A percentile compares a stretch with the other conserved stretches of the same genome.
These are phyloP conservation scores for Kingdonia uniflora DNA, from an alignment of 164 flowering plant species.

Conservation along the genomic window DNA sequence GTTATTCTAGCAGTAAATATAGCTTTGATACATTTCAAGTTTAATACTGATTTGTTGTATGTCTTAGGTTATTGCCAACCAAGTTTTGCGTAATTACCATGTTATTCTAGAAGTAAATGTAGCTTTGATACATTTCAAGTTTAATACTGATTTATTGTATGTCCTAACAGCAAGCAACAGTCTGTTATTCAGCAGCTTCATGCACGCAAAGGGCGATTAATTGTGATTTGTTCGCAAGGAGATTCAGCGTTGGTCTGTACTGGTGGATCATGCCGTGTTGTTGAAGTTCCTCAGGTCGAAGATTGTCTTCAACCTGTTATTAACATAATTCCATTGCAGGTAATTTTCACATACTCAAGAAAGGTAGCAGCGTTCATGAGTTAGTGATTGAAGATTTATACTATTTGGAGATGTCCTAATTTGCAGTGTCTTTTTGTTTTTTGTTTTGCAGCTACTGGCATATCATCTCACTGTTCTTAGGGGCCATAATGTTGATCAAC, in stretches of 20 bases:
- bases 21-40: background rate
- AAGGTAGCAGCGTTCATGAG: no score
- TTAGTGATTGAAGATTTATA: no score
- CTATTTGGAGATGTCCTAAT: no score
- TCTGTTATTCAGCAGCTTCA: conserved; percentile 95
- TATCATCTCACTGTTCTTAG: conserved; percentile 88
- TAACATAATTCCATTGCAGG: conserved; percentile 93
- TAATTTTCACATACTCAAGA: conserved; percentile 17
- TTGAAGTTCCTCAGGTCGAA: conserved; percentile 90
- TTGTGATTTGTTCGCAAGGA: conserved; percentile 88
- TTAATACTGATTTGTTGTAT: conserved; percentile 5
- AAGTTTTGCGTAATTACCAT: no score
- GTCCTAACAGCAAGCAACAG: conserved; percentile 81
- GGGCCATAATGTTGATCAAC: conserved; percentile 89
- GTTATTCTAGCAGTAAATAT: no score
- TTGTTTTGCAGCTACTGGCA: conserved; percentile 37
- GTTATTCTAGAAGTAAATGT: no score
- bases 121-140: background rate
- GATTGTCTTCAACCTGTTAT: conserved; percentile 97
- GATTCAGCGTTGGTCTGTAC: conserved; percentile 59
- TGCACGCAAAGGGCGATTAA: conserved; percentile 90
- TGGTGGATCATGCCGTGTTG: conserved; percentile 59
- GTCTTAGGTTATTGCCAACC: no score
- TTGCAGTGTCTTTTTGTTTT: no score
- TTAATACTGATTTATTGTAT: conserved; percentile 5